phyloP scores from a whole-genome alignment of 345 rosid species.

The rapeseed (Brassica napus) region DNA sequence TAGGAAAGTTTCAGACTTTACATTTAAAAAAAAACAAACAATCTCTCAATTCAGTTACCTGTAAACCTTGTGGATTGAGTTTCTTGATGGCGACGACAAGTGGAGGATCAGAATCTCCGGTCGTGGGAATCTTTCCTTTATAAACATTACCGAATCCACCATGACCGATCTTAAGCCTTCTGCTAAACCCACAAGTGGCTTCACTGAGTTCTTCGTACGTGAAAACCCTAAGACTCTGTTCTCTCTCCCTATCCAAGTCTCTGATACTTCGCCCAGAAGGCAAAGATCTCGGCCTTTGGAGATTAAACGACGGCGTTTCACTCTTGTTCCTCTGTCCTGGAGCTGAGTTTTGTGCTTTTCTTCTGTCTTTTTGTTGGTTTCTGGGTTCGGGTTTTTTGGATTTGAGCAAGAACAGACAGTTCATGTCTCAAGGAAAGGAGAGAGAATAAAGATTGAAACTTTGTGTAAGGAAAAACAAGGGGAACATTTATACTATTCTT shows the following conservation, averaged over 20 bases:
- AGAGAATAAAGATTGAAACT: constrained; percentile 2
- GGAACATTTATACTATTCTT: neutral
- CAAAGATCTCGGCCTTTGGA: constrained; percentile 37
- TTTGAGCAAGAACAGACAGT: constrained; percentile 41
- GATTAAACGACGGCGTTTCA: constrained; percentile 27
- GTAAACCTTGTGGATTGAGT: constrained; percentile 70
- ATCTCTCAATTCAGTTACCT: constrained; percentile 45
- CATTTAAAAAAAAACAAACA: neutral
- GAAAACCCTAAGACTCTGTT: constrained; percentile 66
- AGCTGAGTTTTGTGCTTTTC: constrained; percentile 30
- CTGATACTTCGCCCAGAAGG: constrained; percentile 63
- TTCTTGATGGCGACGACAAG: constrained; percentile 72
- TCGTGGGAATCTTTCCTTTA: constrained; percentile 57
- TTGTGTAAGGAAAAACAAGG: neutral
- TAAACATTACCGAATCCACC: constrained; percentile 88
- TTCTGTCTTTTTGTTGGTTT: constrained; percentile 5
- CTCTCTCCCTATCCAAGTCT: constrained; percentile 64
- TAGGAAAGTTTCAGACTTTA: neutral
- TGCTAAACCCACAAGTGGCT: constrained; percentile 66
- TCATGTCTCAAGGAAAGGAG: constrained; percentile 23
- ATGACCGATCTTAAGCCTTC: constrained; percentile 74
- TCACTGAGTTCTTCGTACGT: constrained; percentile 65
- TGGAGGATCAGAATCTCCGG: constrained; percentile 48
- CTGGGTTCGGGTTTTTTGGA: constrained; percentile 38
- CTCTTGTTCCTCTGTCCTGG: constrained; percentile 24